Evolutionary conservation across 768 basidiomycete species (phyloP).

Genomic region (Candolleomyces efflorescens): DNA sequence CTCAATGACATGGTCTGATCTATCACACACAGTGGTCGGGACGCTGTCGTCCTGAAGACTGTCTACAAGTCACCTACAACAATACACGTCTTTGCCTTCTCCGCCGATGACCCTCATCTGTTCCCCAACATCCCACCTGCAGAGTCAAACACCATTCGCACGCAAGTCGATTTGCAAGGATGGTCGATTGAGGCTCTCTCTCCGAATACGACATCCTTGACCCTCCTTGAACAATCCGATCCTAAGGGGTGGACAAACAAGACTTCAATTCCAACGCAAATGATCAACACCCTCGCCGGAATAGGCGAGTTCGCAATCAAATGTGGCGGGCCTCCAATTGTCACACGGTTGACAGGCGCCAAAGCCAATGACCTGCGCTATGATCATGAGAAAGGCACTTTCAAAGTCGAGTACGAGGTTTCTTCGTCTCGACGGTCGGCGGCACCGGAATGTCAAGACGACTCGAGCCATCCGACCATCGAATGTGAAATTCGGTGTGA

Average conservation of each 20-base stretch:
- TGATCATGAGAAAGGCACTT: slow-evolving; percentile 80
- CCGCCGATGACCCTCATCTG: slow-evolving; percentile 82
- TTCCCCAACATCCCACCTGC: slow-evolving; percentile 69
- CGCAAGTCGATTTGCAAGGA: slow-evolving; percentile 96
- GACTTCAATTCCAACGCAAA: slow-evolving; percentile 87
- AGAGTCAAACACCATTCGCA: slow-evolving; percentile 81
- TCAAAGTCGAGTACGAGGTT: slow-evolving; percentile 82
- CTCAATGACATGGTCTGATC: slow-evolving; percentile 10
- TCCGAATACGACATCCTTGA: slow-evolving; percentile 91
- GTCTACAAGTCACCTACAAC: slow-evolving; percentile 96
- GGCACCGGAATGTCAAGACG: slow-evolving; percentile 20
- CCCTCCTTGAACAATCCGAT: slow-evolving; percentile 93
- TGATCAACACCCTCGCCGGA: slow-evolving; percentile 85
- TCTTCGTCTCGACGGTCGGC: slow-evolving; percentile 44
- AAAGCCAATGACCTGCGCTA: slow-evolving; percentile 72
- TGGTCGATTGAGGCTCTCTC: slow-evolving; percentile 97
- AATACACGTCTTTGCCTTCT: slow-evolving; percentile 94
- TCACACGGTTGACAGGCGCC: slow-evolving; percentile 79
- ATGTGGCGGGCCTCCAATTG: slow-evolving; percentile 89
- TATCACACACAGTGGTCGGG: slow-evolving; percentile 62
- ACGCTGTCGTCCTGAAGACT: slow-evolving; percentile 87
- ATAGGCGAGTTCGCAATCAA: slow-evolving; percentile 96
- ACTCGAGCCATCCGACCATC: slow-evolving; percentile 45
- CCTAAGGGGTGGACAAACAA: slow-evolving; percentile 98
- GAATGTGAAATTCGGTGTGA: slow-evolving; percentile 94